Base-by-base conservation (phyloP, 805 yeast genomes). In the Candida tallmaniae region DNA sequence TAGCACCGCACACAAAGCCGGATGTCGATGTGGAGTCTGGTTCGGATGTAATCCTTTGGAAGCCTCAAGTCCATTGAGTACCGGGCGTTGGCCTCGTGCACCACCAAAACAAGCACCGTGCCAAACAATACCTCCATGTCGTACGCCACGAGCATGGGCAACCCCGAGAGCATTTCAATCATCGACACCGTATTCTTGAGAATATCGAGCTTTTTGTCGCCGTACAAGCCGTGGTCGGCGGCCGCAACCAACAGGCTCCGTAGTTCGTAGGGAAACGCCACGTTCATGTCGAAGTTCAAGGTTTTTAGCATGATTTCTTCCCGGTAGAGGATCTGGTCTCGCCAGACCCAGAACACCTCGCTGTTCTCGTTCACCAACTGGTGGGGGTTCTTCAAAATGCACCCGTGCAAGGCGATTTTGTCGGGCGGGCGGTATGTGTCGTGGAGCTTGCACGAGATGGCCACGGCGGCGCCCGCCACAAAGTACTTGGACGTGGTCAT, bases 351-450 rank as follows among this genome's bases (percentile, higher is more conserved):
- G 45, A 64, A 66, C 32, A 56, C 37, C 14, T 58, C 60, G 37
- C 61, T 58, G 23, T 64, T 69, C 41, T 65, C 69, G 31, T 65
- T 68, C 2, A 45, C 40, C 26, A 45, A 44, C n/a, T 47, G 37
- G 5, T 67, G 62, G 4, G 67, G 60, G 41, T 56, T 62, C 38
- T 62, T 61, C 27, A 63, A 31, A 22, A 40, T 50, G 35, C 69
- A 60, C 5, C 62, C 69, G 4, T 55, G 45, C 42, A 65, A 42
- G 7, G 71, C 70, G 7, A 66, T 60, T 44, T 59, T 63, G 37
- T 65, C 71, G 4, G 71, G 70, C n/a, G 54, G 62, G 16, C 72
- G 40, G 39, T 64, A 66, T 5, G 56, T 63, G 33, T 66, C 73
- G 39, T 65, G 51, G 17, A 66, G 54, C 47, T 66, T 66, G 41